A percentile compares a stretch with the other conserved stretches of the same genome.
phyloP scores from a whole-genome alignment of 2,329 filamentous ascomycete species.

The Cercospora sp. region DNA sequence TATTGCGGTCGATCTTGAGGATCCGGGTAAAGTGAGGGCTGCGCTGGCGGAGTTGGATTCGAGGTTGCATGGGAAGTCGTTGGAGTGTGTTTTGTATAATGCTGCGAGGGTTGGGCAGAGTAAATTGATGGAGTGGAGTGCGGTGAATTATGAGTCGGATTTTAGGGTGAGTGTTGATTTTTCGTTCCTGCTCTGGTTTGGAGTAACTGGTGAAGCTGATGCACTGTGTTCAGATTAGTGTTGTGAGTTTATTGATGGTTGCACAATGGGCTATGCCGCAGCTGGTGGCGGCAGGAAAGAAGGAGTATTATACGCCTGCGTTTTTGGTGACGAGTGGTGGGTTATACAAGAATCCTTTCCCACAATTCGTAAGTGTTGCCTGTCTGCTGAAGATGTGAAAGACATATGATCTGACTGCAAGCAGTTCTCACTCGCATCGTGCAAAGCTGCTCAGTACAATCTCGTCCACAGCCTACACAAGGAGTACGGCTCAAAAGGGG shows the following conservation, averaged over 20 bases:
- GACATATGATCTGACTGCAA: background rate
- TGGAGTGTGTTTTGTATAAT: slow-evolving; percentile 54
- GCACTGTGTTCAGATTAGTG: slow-evolving; percentile 41
- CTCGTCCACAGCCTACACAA: slow-evolving; percentile 48
- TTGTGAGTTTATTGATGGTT: slow-evolving; percentile 48
- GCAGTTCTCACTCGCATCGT: slow-evolving; percentile 48
- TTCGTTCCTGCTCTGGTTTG: too few relatives aligned
- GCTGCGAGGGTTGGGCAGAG: slow-evolving; percentile 49
- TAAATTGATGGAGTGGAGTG: slow-evolving; percentile 42
- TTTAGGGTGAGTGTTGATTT: slow-evolving; percentile 50
- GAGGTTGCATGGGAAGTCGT: slow-evolving; percentile 34
- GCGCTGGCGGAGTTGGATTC: slow-evolving; percentile 45
- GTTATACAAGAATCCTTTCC: slow-evolving; percentile 48
- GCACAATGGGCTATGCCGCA: slow-evolving; percentile 49
- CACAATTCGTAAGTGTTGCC: slow-evolving; percentile 24
- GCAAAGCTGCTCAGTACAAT: slow-evolving; percentile 54
- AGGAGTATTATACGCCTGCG: slow-evolving; percentile 38
- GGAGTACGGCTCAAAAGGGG: slow-evolving; percentile 42
- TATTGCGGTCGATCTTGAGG: slow-evolving; percentile 46
- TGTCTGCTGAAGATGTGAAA: too few relatives aligned
- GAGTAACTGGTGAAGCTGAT: slow-evolving; percentile 39
- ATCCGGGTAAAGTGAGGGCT: slow-evolving; percentile 39
- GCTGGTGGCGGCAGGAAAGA: slow-evolving; percentile 33
- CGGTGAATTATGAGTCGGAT: slow-evolving; percentile 51
- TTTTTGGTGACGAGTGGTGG: slow-evolving; percentile 51